A percentile compares a stretch with the other conserved stretches of the same genome.
These are phyloP conservation scores for Azolla pinnata DNA, from an alignment of 75 land plant genomes.

Conservation along the genomic window DNA sequence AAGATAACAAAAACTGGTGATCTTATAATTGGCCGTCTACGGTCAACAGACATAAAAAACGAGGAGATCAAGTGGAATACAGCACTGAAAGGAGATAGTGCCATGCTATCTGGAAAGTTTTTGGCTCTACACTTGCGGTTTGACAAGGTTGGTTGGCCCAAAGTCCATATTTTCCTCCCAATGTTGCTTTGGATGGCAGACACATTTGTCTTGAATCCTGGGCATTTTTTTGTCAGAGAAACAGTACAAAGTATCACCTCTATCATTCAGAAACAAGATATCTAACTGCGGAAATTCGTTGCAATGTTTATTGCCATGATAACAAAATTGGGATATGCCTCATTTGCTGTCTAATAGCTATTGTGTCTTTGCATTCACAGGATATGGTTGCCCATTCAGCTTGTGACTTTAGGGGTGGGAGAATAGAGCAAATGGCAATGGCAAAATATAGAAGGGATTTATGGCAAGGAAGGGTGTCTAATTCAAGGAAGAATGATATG, in stretches of 20 bases:
- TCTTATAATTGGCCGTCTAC: constrained; percentile 54
- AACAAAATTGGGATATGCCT: no score
- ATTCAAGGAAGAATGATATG: constrained; percentile 61
- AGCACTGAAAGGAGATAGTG: constrained; percentile 12
- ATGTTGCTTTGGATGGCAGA: no score
- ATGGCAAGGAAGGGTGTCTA: constrained; percentile 89
- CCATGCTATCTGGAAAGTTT: constrained; percentile 39
- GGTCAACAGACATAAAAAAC: constrained; percentile 5
- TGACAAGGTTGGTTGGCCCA: no score
- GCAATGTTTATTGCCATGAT: no score
- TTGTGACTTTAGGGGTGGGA: constrained; percentile 96
- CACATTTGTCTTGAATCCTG: no score
- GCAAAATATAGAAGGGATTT: constrained; percentile 73
- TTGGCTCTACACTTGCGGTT: constrained; percentile 80
- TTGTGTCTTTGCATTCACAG: constrained; percentile 20
- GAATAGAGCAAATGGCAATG: constrained; percentile 74
- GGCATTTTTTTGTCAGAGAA: no score
- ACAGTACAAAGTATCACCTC: no score
- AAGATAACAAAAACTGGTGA: constrained; percentile 59
- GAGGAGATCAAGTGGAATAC: constrained; percentile 10
- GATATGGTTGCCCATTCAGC: constrained; percentile 98
- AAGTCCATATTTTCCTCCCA: no score
- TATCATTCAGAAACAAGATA: no score
- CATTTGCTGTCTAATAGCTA: background rate
- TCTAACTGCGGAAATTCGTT: no score